phyloP scores from a whole-genome alignment of 805 yeast genomes.

The Wickerhamiella alocasiicola region DNA sequence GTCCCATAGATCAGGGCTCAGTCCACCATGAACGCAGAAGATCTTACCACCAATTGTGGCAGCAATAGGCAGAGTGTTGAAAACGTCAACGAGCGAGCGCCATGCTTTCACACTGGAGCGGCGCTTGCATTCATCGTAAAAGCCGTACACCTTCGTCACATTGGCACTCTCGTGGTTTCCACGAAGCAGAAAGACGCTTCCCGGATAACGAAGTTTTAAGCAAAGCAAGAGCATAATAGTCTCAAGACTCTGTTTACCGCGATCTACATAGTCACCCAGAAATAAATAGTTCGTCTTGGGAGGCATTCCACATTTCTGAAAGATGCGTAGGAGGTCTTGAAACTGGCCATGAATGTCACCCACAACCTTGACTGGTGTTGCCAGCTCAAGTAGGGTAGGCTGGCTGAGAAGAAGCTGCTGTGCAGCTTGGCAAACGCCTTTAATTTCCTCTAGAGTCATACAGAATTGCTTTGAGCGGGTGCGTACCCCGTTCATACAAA shows the following conservation, averaged over 20 bases:
- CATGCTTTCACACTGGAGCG: conserved; percentile 82
- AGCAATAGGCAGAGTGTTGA: conserved; percentile 88
- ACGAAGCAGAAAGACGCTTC: conserved; percentile 77
- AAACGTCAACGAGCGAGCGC: conserved; percentile 87
- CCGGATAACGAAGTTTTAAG: conserved; percentile 91
- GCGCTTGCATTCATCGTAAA: conserved; percentile 95
- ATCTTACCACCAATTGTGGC: conserved; percentile 92
- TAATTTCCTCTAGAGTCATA: conserved; percentile 72
- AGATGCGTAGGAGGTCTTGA: conserved; percentile 77
- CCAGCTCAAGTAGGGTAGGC: conserved; percentile 76
- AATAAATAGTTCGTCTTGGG: conserved; percentile 85
- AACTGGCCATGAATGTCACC: conserved; percentile 98
- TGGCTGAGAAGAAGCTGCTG: conserved; percentile 79
- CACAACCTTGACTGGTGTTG: conserved; percentile 74
- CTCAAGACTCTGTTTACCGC: conserved; percentile 93
- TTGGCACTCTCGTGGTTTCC: conserved; percentile 99
- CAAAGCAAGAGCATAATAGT: conserved; percentile 77
- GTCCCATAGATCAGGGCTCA: conserved; percentile 57
- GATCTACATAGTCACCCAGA: conserved; percentile 92
- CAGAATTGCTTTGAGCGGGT: conserved; percentile 42
- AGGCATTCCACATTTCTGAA: conserved; percentile 94
- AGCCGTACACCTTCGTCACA: conserved; percentile 92
- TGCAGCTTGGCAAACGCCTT: conserved; percentile 69
- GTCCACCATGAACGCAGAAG: conserved; percentile 81
- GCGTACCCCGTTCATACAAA: conserved; percentile 21